A percentile compares a stretch with the other conserved stretches of the same genome.
Evolutionary conservation across 2,329 filamentous ascomycete genomes (phyloP).

Genomic region (Fusarium sp.): DNA sequence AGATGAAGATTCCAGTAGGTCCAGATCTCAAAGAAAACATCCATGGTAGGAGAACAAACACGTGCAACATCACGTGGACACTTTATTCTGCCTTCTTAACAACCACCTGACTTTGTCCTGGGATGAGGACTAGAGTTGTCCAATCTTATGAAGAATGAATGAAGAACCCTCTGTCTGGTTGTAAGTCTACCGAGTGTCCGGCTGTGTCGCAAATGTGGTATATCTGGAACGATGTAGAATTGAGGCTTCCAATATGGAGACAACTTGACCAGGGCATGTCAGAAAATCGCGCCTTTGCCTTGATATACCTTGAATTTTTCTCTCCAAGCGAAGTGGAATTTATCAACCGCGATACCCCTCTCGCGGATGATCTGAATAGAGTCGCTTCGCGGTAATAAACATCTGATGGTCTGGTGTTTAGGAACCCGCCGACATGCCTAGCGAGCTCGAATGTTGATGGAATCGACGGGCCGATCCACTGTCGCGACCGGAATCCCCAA

Average conservation of each 20-base stretch:
- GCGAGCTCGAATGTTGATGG: constrained; percentile 34
- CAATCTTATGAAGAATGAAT: background rate
- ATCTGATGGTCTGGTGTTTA: constrained; percentile 30
- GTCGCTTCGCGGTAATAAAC: constrained; percentile 11
- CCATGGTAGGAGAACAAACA: background rate
- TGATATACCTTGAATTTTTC: constrained; percentile 24
- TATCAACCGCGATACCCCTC: background rate
- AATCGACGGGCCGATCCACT: constrained; percentile 39
- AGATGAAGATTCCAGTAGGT: background rate
- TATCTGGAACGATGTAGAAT: constrained; percentile 6
- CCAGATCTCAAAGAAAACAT: too few species aligned
- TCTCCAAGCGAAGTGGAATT: constrained; percentile 6
- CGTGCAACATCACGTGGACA: constrained; percentile 15
- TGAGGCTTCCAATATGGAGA: constrained; percentile 17
- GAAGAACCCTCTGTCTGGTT: background rate
- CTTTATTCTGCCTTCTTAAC: background rate
- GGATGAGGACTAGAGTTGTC: background rate
- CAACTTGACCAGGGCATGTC: constrained; percentile 15
- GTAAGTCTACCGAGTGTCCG: background rate
- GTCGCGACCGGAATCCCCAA: background rate
- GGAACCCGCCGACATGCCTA: constrained; percentile 19
- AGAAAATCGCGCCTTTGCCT: constrained; percentile 14
- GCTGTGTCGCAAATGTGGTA: background rate
- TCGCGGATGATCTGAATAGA: background rate
- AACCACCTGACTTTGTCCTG: too few species aligned